Percentiles rank a stretch among this genome's conserved stretches.
phyloP scores from a whole-genome alignment of 768 basidiomycete species.

The Kwoniella sp. region DNA sequence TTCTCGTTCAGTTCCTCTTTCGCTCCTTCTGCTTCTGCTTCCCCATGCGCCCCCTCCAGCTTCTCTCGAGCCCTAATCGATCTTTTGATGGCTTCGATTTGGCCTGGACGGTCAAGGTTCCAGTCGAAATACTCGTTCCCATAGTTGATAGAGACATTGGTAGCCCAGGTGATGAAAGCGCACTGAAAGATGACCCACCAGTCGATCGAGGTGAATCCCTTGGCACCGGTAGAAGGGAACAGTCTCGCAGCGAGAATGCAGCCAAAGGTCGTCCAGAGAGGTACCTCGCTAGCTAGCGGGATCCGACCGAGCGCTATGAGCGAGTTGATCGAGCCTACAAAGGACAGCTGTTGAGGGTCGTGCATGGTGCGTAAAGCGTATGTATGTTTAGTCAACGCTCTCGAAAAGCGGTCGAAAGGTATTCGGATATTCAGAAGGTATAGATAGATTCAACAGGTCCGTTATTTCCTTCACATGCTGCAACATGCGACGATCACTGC shows the following conservation, averaged over 20 bases:
- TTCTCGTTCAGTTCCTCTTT: slow-evolving; percentile 31
- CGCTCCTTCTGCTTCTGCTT: slow-evolving; percentile 2
- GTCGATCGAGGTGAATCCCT: slow-evolving; percentile 11
- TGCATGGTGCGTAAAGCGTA: slow-evolving; percentile 7
- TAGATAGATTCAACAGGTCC: too few species aligned
- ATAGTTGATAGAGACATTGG: slow-evolving; percentile 42
- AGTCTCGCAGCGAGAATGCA: slow-evolving; percentile 32
- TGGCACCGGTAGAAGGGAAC: slow-evolving; percentile 17
- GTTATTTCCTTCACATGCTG: too few species aligned
- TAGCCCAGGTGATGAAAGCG: slow-evolving; percentile 37
- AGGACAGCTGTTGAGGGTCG: slow-evolving; percentile 35
- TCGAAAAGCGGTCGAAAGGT: not conserved
- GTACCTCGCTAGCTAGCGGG: slow-evolving; percentile 37
- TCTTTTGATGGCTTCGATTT: slow-evolving; percentile 17
- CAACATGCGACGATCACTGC: too few species aligned
- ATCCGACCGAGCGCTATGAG: slow-evolving; percentile 40
- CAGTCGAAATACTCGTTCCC: slow-evolving; percentile 45
- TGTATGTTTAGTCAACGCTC: not conserved
- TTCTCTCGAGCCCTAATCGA: slow-evolving; percentile 5
- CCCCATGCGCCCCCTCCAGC: slow-evolving; percentile 5
- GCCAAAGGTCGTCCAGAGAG: slow-evolving; percentile 31
- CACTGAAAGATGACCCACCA: slow-evolving; percentile 32
- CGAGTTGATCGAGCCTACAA: slow-evolving; percentile 26
- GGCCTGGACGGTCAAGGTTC: slow-evolving; percentile 34
- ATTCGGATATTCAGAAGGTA: too few species aligned